Conservation (phyloP, 192 early-diverging fungal species). For the Coemansia sp. region DNA sequence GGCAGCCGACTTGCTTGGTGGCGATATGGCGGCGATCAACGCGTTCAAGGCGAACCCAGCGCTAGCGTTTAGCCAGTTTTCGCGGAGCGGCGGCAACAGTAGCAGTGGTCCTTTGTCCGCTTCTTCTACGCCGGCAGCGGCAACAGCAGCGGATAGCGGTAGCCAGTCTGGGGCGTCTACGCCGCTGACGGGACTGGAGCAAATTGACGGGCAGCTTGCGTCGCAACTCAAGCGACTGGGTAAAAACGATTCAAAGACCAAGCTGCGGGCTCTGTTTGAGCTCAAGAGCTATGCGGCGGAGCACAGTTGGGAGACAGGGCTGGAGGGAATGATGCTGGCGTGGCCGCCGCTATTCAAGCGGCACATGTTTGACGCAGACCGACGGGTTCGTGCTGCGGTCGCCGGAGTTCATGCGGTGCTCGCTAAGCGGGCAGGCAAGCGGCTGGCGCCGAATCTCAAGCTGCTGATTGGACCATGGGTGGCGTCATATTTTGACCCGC, state of each 20-base stretch:
- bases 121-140: constrained; percentile 7
- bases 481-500: constrained; percentile 73
- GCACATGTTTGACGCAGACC: constrained; percentile 70
- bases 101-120: background rate
- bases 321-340: constrained; percentile 38
- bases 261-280: constrained; percentile 82
- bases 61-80: constrained; percentile 65
- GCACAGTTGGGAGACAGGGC: constrained; percentile 50
- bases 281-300: constrained; percentile 57
- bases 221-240: constrained; percentile 79
- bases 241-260: constrained; percentile 86
- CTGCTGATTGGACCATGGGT: constrained; percentile 82
- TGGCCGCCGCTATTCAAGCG: constrained; percentile 32
- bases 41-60: constrained; percentile 54
- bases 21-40: constrained; percentile 32
- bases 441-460: constrained; percentile 77
- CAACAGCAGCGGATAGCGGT: constrained; percentile 2
- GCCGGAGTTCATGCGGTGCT: constrained; percentile 65
- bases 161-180: constrained; percentile 7
- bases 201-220: constrained; percentile 57
- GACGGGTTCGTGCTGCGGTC: constrained; percentile 72
- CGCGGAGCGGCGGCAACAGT: constrained; percentile 35
- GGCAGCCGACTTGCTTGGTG: constrained; percentile 39
- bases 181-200: constrained; percentile 35
- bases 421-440: constrained; percentile 63